Base-by-base conservation (phyloP, 768 basidiomycete genomes). In the Lactifluus volemus region DNA sequence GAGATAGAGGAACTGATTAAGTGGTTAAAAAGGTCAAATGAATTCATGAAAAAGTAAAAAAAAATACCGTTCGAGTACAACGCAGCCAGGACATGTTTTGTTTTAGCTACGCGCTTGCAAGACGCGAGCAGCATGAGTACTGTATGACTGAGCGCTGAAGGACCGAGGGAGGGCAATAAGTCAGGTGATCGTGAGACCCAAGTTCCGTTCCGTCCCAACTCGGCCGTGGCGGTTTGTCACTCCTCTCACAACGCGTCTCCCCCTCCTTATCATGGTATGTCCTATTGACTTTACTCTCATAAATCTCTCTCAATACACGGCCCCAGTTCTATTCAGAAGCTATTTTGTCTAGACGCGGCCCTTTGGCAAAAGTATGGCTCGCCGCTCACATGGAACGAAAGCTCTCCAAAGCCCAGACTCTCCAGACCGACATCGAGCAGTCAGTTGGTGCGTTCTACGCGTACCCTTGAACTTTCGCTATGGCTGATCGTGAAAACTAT, bases 351-450 rank as follows among this genome's bases (percentile, higher is more conserved):
- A 88, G 93, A 68, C 87, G 92, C 58, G 95, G 96, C 48, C 92
- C 96, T 4, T 79, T 99, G 42, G 96, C 93, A 39, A 92, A 88
- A 77, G 93, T 99, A 78, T 99, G 97, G 97, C 87, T 99, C 56
- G 95, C 96, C 45, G 96, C 97, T 1, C 96, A 98, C 79, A 94
- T 96, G 86, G 94, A 98, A 74, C 85, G 92, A 69, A 98, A 98
- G 77, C 85, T 99, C 69, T 93, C 91, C 67, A 99, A 98, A 75
- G 85, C 88, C 30, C 92, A 96, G 72, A 93, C 96, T 1, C 76
- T 97, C 2, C 90, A 94, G 70, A 95, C 95, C 0, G 92, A 97
- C 73, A 97, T 99, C 55, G 92, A 89, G 66, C 85, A 98, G 71
- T 89, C 91, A 57, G 92, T 96, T 67, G 91, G 92, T 87, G 66